phyloP scores from a whole-genome alignment of 257 asterid species.

The Solanum phureja region DNA sequence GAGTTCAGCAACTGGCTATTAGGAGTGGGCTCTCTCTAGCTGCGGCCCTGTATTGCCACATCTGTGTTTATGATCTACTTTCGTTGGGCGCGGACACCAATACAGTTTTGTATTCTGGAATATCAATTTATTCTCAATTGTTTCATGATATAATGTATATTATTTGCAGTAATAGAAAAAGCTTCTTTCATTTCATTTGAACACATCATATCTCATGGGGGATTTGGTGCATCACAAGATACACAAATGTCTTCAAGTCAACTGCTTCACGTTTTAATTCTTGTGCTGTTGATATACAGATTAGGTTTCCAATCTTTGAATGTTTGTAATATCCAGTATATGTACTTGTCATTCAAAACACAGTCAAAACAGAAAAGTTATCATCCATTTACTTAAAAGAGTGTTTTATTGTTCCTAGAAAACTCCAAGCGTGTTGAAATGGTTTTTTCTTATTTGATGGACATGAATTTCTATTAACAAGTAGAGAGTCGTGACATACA shows the following conservation, averaged over 20 bases:
- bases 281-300: not conserved
- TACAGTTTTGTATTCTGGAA: constrained; percentile 15
- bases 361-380: not conserved
- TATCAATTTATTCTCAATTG: not conserved
- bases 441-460: not conserved
- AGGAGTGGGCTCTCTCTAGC: not conserved
- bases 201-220: not conserved
- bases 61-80: not conserved
- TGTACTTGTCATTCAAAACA: not conserved
- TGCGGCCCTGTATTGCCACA: not conserved
- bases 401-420: not conserved
- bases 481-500: not conserved
- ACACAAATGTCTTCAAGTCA: not conserved
- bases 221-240: not conserved
- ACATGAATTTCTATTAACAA: not conserved
- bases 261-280: not conserved
- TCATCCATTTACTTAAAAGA: not conserved
- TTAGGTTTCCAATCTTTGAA: not conserved
- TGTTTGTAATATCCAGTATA: not conserved
- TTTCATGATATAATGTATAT: constrained; percentile 10
- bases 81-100: not conserved
- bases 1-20: not conserved
- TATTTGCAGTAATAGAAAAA: not conserved
- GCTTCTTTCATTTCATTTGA: not conserved
- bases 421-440: not conserved